Evolutionary conservation across 345 rosid genomes (phyloP), one percentile per base, ranked within the genome.

Genomic region (Aquilaria malaccensis): DNA sequence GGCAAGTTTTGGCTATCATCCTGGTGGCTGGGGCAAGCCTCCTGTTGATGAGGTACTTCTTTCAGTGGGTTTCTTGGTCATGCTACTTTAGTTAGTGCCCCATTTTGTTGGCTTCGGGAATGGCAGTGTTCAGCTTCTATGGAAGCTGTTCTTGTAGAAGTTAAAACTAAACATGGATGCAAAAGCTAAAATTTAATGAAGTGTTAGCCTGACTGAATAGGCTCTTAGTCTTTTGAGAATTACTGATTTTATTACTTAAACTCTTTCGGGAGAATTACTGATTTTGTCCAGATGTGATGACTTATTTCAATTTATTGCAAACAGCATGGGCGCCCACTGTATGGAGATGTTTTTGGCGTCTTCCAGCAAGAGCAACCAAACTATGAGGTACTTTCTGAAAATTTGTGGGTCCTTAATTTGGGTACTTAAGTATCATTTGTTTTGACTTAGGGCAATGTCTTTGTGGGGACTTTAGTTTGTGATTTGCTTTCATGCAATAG

Each of bases 11-110:
- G 97, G 96, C 41, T 91, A 83, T 64, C 94, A 88, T 72, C 76
- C 91, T 70, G 97, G 97, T 68, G 96, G 96, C 76, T 91, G 97
- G 97, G 97, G 97, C 55, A 91, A 91, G 81, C 96, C 96, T 74
- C 97, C 97, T 59, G 97, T 91, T 68, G 97, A 91, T 60, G 96
- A 91, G 70, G 97, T 86, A 79, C 69, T 75, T 41, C 60, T 11
- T 54, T 33, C 11, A 15, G 50, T 54, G 52, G 58, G 57, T 53
- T 48, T 59, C 22, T 22, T 22, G 22, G 22, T 22, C 22, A 43
- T 15, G 60, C 51, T 70, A 48, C 5, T 41, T 63, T 4, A 46
- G 37, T 13, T 30, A 30, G 9, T 6, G 43, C 31, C 11, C 30
- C 30, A 3, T 10, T 11, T 55, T 33, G 37, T 68, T 62, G 50